Evolutionary conservation across 2,329 filamentous ascomycete genomes (phyloP).

Genomic region (Aaosphaeria pasadenensis): DNA sequence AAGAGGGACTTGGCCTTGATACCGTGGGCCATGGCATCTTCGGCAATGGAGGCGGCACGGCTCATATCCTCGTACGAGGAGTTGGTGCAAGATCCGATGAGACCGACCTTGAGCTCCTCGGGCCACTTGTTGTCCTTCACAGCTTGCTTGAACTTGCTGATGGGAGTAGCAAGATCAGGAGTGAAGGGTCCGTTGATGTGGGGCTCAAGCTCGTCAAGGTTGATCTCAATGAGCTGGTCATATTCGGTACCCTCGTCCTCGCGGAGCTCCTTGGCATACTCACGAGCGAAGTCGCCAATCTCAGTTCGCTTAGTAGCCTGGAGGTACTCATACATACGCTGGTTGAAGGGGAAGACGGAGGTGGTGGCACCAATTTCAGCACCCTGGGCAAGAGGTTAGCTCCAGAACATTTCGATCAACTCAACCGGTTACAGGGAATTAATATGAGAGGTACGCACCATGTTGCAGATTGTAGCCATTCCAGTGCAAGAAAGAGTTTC

Average conservation of each 20-base stretch:
- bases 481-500: slow-evolving; percentile 76
- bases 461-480: slow-evolving; percentile 75
- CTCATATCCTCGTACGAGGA: slow-evolving; percentile 87
- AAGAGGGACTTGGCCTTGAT: slow-evolving; percentile 92
- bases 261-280: slow-evolving; percentile 80
- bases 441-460: slow-evolving; percentile 12
- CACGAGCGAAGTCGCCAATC: slow-evolving; percentile 85
- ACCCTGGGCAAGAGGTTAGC: slow-evolving; percentile 1
- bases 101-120: slow-evolving; percentile 90
- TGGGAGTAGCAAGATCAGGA: slow-evolving; percentile 93
- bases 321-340: slow-evolving; percentile 96
- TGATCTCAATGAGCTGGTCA: slow-evolving; percentile 93
- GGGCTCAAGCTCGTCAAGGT: slow-evolving; percentile 90
- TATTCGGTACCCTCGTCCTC: slow-evolving; percentile 91
- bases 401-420: neutral
- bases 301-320: slow-evolving; percentile 82
- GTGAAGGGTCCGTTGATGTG: slow-evolving; percentile 99
- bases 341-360: slow-evolving; percentile 95
- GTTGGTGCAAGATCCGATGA: slow-evolving; percentile 99
- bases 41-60: slow-evolving; percentile 85
- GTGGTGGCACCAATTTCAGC: slow-evolving; percentile 78
- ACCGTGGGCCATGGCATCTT: slow-evolving; percentile 86
- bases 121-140: slow-evolving; percentile 96
- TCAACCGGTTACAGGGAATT: neutral
- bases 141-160: slow-evolving; percentile 94